Percentiles rank a stretch among this genome's conserved stretches.
Conservation (phyloP, 257 asterid species). For the Capsicum rhomboideum region DNA sequence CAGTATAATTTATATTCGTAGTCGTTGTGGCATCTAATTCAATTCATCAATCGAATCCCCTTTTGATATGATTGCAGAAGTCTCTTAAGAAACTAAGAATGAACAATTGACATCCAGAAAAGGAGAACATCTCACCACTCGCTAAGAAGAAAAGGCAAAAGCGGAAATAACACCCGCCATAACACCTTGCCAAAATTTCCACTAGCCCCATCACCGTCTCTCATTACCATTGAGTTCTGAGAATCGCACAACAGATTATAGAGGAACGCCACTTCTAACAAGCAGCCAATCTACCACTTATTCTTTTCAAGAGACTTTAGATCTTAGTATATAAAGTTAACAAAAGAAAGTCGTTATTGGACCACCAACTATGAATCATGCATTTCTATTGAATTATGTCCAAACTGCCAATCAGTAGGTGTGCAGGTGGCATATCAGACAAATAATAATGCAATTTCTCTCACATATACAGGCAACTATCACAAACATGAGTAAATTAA, state of each 20-base stretch:
- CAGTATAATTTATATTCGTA: neutral
- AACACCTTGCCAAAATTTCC: neutral
- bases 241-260: neutral
- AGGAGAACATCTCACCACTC: neutral
- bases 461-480: neutral
- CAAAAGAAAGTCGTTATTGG: neutral
- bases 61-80: neutral
- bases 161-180: neutral
- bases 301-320: neutral
- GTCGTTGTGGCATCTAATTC: neutral
- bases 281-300: neutral
- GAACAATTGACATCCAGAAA: neutral
- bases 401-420: neutral
- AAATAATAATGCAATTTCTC: neutral
- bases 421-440: slow-evolving; percentile 1
- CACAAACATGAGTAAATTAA: neutral
- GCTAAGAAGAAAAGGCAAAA: neutral
- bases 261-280: neutral
- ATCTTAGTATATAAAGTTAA: neutral
- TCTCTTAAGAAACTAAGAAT: neutral
- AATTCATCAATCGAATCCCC: neutral
- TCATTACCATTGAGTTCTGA: neutral
- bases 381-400: neutral
- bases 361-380: neutral
- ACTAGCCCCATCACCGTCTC: neutral